Base-by-base conservation (phyloP, 495 filamentous ascomycete genomes). In the Terfezia boudieri region DNA sequence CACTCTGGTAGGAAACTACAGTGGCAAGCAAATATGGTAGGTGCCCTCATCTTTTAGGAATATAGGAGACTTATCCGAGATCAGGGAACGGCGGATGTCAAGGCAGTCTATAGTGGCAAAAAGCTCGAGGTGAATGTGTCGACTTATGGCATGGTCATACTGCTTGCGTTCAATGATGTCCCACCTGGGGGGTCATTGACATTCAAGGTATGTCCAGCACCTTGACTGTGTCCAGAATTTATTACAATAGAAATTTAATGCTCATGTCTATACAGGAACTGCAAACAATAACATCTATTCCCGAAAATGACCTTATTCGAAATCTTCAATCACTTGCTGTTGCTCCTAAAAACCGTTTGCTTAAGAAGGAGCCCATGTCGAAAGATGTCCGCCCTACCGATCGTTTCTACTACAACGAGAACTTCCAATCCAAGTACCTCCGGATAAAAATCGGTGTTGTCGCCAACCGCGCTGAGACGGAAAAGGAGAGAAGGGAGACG, bases 71-170 rank as follows among this genome's bases (percentile, higher is more conserved):
- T 32, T 1, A 32, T 2, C 26, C 26, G 26, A 32, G 26, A 32
- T 32, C 67, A 71, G 8, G 90, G 90, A 54, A 84, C 76, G 17
- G 92, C 87, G 1, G 90, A 96, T 64, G 70, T 99, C 53, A 79
- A 80, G 55, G 57, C 57, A 32, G 50, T 57, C 4, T 65, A 64
- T 35, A 85, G 80, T 61, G 79, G 84, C 20, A 75, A 81, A 41
- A 79, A 82, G 8, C 84, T 94, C 61, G 90, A 99, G 57, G 69
- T 99, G 41, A 94, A 86, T 55, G 86, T 95, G 2, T 80, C 86
- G 2, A 99, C 90, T 0, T 93, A 90, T 61, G 85, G 79, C 55
- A 90, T 96, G 83, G 64, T 95, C 36, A 81, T 99, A 16, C 69
- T 99, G 32, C 59, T 90, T 51, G 76, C 93, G 0, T 99, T 96